Evolutionary conservation across 441 rosid genomes (phyloP), one percentile per base, ranked within the genome.

Genomic region (Adansonia grandidieri): DNA sequence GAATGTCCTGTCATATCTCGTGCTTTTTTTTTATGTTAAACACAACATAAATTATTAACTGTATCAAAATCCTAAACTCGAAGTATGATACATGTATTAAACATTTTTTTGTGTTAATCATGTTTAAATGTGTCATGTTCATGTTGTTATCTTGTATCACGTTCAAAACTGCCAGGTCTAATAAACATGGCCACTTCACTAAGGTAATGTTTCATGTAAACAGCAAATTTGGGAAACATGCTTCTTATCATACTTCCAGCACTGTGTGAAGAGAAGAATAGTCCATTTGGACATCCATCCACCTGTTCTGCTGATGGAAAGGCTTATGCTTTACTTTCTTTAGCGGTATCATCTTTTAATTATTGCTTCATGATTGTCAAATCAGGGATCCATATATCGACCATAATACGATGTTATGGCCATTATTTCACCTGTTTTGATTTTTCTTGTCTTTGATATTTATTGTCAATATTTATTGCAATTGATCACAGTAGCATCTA

Each of bases 211-310:
- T 32, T 76, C 14, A 73, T 50, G 20, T 63, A 19, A 10, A 15
- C 76, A 84, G 85, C 85, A 58, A 86, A 86, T 56, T 77, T 86
- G 71, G 87, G 87, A n/a, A 84, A 77, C 71, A 70, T 86, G 85
- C 84, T 78, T 40, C 78, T 86, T 7, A 81, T 86, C 17, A 82
- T 86, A 50, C 24, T 86, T 68, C 86, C 87, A 17, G 86, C 84
- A 15, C 62, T 86, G 2, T 86, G 86, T n/a, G 44, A 81, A 1
- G 89, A 81, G 64, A 62, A 77, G 4, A 69, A 70, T 57, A 82
- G 82, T 76, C 87, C 87, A 2, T 86, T 84, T 67, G 83, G 86
- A 74, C 84, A 81, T 62, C 48, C 85, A 17, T 69, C 78, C 6
- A 40, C 51, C 28, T 84, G 87, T 73, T 77, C 76, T 9, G 51